Percentiles rank a stretch among this genome's conserved stretches.
Conservation (phyloP, 2,329 filamentous ascomycete genomes). For the Thelonectria olida region DNA sequence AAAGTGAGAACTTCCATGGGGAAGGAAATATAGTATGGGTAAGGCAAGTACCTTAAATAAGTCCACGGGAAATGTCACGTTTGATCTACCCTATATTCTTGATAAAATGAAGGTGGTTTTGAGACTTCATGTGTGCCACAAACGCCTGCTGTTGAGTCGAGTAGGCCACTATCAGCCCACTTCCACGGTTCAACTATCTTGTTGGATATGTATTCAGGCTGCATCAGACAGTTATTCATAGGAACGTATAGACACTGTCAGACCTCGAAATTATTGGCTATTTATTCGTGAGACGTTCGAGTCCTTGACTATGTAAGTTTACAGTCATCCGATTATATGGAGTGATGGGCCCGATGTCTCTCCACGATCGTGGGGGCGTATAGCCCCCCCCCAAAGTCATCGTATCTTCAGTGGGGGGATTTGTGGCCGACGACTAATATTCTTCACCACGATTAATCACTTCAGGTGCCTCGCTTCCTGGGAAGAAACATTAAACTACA, state of each 20-base stretch:
- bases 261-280: background rate
- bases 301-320: background rate
- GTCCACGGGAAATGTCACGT: too few relatives aligned
- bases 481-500: too few relatives aligned
- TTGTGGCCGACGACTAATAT: background rate
- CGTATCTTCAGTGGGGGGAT: background rate
- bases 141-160: too few relatives aligned
- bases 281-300: background rate
- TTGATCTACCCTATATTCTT: background rate
- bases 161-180: background rate
- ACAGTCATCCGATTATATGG: background rate
- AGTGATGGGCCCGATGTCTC: background rate
- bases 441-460: background rate
- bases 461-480: too few relatives aligned
- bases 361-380: background rate
- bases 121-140: too few relatives aligned
- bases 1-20: background rate
- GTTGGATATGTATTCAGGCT: background rate
- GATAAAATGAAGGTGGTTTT: background rate
- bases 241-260: background rate
- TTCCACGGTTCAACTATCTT: background rate
- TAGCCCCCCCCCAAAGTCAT: background rate
- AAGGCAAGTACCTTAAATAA: too few relatives aligned
- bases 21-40: too few relatives aligned
- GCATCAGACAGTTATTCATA: background rate